Evolutionary conservation across 2,329 filamentous ascomycete genomes (phyloP).

Genomic region (Lizonia empirigonia): DNA sequence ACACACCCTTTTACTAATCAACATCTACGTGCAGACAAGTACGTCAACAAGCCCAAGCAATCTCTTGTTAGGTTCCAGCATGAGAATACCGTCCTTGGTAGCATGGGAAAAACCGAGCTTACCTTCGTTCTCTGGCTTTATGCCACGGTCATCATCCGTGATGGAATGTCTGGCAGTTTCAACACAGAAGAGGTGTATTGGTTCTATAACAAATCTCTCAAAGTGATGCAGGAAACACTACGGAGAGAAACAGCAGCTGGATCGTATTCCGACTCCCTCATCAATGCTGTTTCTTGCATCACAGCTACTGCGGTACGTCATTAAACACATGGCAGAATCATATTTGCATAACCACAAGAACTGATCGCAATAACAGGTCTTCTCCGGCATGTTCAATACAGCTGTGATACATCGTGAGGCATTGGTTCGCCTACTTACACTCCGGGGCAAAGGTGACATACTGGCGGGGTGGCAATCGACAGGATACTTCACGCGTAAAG

Average conservation of each 20-base stretch:
- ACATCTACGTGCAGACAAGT: constrained; percentile 20
- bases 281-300: constrained; percentile 25
- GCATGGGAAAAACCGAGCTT: constrained; percentile 25
- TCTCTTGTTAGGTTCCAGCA: constrained; percentile 13
- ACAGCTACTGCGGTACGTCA: constrained; percentile 28
- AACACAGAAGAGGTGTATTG: constrained; percentile 22
- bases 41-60: constrained; percentile 20
- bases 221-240: constrained; percentile 21
- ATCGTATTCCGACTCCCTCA: constrained; percentile 19
- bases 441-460: constrained; percentile 26
- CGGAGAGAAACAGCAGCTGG: constrained; percentile 18
- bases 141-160: constrained; percentile 26
- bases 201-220: constrained; percentile 24
- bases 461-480: constrained; percentile 17
- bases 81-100: constrained; percentile 29
- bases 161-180: constrained; percentile 17
- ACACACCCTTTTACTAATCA: background rate
- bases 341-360: too few relatives aligned
- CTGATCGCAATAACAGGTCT: constrained; percentile 1
- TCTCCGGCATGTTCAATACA: constrained; percentile 25
- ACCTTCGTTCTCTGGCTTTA: constrained; percentile 30
- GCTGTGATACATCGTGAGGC: constrained; percentile 28
- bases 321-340: too few relatives aligned
- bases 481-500: constrained; percentile 22
- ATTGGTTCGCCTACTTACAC: constrained; percentile 20